Evolutionary conservation across 2,329 filamentous ascomycete genomes (phyloP), one percentile per base, ranked within the genome.

Genomic region (Fusarium caatingaense): DNA sequence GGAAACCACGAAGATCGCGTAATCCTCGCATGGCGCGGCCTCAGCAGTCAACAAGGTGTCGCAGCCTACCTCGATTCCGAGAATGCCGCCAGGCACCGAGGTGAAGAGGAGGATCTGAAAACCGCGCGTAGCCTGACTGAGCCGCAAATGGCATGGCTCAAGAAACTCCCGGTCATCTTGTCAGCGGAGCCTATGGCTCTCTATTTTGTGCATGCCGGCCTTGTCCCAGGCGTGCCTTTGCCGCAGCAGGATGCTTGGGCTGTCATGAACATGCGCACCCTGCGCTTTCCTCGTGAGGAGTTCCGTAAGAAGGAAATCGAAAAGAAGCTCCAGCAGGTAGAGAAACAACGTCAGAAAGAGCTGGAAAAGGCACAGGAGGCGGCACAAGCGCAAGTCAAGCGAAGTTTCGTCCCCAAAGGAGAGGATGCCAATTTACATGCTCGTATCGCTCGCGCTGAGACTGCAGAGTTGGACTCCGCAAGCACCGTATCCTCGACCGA

Each of bases 1-100:
- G 96, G 96, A 20, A 98, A 98, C 80, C 93, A 97, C 81, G 96
- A 99, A 78, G 94, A 98, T 78, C 87, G 90, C 23, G 85, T 98
- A 21, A 85, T 98, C n/a, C 85, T 91, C 11, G 86, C 89, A 2
- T 87, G 89, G 76, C 66, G 73, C n/a, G 71, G 76, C 20, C 50
- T 75, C 60, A 67, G 73, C 46, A 51, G 63, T 27, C 75, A 73
- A 37, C 59, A 66, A 27, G 76, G 76, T 56, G 69, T 77, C 40
- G 62, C 67, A 51, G 74, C 75, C 21, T 72, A 75, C n/a, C 72
- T 77, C 34, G 67, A 76, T 56, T 59, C 71, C 28, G 57, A 72
- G 21, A 54, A 72, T 13, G 69, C 64, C 6, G 66, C 74, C 12
- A 47, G 75, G 20, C 80, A 80, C 60, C 76, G 79, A 60, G 80